Conservation (phyloP, 768 basidiomycete genomes). For the Podaxis sp. region DNA sequence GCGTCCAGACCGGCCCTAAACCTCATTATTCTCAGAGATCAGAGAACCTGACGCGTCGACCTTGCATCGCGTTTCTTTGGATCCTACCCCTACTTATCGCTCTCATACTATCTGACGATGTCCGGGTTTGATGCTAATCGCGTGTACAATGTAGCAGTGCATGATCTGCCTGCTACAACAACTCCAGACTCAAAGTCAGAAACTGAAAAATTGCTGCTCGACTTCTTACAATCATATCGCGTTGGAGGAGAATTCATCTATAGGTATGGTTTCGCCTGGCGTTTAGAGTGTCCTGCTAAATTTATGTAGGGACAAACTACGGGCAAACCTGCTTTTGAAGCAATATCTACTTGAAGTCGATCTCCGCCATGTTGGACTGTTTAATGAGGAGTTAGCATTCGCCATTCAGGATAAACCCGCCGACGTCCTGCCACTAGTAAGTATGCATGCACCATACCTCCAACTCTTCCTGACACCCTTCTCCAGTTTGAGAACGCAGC, state of each 20-base stretch:
- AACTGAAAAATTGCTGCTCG: conserved; percentile 74
- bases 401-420: conserved; percentile 86
- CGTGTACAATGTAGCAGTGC: conserved; percentile 79
- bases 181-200: conserved; percentile 76
- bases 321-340: conserved; percentile 86
- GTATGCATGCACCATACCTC: conserved; percentile 23
- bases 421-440: conserved; percentile 84
- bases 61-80: conserved; percentile 9
- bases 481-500: conserved; percentile 89
- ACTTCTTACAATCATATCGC: conserved; percentile 87
- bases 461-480: not conserved
- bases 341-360: conserved; percentile 88
- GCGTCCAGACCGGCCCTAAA: conserved; percentile 37
- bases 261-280: conserved; percentile 49
- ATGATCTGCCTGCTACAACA: conserved; percentile 55
- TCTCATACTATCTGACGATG: conserved; percentile 43
- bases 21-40: conserved; percentile 23
- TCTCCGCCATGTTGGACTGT: conserved; percentile 73
- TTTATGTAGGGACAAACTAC: conserved; percentile 71
- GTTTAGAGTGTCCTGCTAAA: conserved; percentile 12
- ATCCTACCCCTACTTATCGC: conserved; percentile 6
- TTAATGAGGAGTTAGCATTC: conserved; percentile 93
- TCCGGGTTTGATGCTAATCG: conserved; percentile 86
- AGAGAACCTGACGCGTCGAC: conserved; percentile 13
- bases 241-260: conserved; percentile 92